Percentiles rank a stretch among this genome's conserved stretches.
Conservation (phyloP, 2,329 filamentous ascomycete genomes). For the Arthroderma sp. region DNA sequence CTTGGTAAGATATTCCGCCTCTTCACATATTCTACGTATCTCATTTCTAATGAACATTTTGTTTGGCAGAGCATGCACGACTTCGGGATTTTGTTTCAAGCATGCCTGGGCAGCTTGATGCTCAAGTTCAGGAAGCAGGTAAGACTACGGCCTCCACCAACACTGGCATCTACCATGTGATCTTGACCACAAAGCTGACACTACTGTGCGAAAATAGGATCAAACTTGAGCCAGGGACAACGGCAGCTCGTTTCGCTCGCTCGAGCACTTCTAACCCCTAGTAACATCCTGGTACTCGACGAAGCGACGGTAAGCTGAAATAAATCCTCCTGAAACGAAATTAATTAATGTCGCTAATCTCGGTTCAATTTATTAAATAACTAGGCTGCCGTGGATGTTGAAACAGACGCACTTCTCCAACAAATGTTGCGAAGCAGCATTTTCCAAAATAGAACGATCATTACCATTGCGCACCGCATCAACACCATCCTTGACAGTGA, state of each 20-base stretch:
- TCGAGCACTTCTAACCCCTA: constrained; percentile 83
- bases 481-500: constrained; percentile 89
- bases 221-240: constrained; percentile 90
- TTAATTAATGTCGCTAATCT: not conserved
- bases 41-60: not conserved
- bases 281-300: constrained; percentile 92
- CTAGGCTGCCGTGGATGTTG: constrained; percentile 54
- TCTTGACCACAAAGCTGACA: not conserved
- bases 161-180: not conserved
- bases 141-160: constrained; percentile 27
- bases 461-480: constrained; percentile 95
- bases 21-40: not conserved
- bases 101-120: constrained; percentile 84
- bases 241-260: constrained; percentile 88
- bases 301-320: constrained; percentile 63
- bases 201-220: constrained; percentile 43
- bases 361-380: not conserved
- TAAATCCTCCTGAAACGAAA: not conserved
- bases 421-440: constrained; percentile 49
- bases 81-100: constrained; percentile 76
- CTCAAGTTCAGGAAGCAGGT: constrained; percentile 88
- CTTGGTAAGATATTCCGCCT: constrained; percentile 43
- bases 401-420: constrained; percentile 53
- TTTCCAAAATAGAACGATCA: constrained; percentile 88
- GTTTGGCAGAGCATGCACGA: constrained; percentile 63